Conservation (phyloP, 2,329 filamentous ascomycete genomes). For the Hypoxylon sp. region DNA sequence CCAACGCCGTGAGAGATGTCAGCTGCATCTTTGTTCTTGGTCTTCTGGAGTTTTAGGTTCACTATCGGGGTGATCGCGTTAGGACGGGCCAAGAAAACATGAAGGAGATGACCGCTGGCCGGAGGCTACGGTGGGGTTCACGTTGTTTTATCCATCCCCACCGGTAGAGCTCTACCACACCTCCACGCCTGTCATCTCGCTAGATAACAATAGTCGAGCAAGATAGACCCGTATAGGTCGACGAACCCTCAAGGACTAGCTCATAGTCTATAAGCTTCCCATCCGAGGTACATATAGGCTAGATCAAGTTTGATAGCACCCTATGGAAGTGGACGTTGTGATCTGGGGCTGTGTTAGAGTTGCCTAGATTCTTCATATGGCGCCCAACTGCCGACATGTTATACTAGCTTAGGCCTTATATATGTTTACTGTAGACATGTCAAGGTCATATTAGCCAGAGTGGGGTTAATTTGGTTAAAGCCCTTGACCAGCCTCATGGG, state of each 20-base stretch:
- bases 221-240: background rate
- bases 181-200: background rate
- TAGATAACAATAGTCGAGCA: conserved; percentile 14
- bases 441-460: conserved; percentile 34
- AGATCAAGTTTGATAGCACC: background rate
- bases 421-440: conserved; percentile 11
- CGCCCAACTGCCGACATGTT: conserved; percentile 16
- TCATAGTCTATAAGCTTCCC: background rate
- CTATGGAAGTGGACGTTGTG: background rate
- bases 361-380: background rate
- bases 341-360: background rate
- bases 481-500: conserved; percentile 16
- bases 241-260: conserved; percentile 12
- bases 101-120: conserved; percentile 4
- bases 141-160: conserved; percentile 31
- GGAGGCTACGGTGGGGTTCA: conserved; percentile 7
- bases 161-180: background rate
- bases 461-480: conserved; percentile 29
- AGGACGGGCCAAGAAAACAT: conserved; percentile 2
- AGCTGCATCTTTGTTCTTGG: conserved; percentile 39
- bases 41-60: conserved; percentile 3
- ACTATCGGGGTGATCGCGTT: conserved; percentile 9
- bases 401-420: conserved; percentile 5
- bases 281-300: background rate
- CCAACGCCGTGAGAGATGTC: conserved; percentile 40